phyloP scores from a whole-genome alignment of 257 asterid species.

The Solanum ahanhuiri region DNA sequence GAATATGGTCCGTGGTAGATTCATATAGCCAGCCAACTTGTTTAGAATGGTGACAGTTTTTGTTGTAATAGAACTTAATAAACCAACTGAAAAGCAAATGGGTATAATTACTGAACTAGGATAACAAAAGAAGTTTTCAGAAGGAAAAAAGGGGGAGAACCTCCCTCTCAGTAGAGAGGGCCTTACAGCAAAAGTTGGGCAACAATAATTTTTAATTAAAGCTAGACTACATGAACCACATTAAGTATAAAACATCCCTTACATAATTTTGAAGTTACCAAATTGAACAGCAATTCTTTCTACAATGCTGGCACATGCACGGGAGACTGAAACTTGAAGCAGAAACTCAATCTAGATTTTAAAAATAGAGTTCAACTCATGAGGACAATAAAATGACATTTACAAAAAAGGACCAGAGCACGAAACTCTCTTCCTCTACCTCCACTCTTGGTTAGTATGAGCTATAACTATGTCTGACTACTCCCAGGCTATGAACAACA shows the following conservation, averaged over 20 bases:
- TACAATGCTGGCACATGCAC: neutral
- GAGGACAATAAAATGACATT: neutral
- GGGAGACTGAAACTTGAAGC: neutral
- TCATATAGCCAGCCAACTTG: neutral
- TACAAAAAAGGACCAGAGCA: neutral
- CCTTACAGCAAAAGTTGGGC: neutral
- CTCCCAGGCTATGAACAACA: neutral
- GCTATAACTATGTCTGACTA: neutral
- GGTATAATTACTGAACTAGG: neutral
- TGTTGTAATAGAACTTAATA: neutral
- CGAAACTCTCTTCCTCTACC: neutral
- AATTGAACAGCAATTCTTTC: neutral
- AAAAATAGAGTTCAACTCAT: neutral
- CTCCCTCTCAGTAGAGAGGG: neutral
- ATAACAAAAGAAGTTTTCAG: neutral
- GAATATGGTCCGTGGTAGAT: neutral
- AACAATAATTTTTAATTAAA: neutral
- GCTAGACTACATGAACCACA: neutral
- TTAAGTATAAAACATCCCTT: neutral
- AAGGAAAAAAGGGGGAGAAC: neutral
- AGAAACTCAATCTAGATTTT: neutral
- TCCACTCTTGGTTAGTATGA: neutral
- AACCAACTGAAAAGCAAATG: neutral
- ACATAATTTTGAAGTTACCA: neutral
- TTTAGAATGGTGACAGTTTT: neutral